Evolutionary conservation across 768 basidiomycete genomes (phyloP).

Genomic region (Leccinum boreale): DNA sequence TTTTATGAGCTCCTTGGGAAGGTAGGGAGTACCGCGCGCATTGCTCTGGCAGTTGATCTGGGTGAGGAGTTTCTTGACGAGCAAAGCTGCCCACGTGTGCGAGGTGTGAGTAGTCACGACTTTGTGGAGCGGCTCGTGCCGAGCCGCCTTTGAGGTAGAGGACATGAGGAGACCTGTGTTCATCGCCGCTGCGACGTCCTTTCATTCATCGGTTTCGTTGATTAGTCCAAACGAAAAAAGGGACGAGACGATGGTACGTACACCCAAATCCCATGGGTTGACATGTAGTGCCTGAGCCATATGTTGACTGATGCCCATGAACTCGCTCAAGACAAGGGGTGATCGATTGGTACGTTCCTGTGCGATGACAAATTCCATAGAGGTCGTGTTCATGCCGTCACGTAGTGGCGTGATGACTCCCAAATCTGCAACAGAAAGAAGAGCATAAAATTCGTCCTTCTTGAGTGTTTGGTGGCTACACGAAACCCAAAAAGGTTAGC

Average conservation of each 20-base stretch:
- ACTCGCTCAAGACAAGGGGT: conserved; percentile 91
- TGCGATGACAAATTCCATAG: conserved; percentile 96
- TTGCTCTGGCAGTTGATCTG: conserved; percentile 77
- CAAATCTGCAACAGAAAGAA: conserved; percentile 89
- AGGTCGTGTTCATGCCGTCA: conserved; percentile 99
- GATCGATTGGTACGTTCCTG: conserved; percentile 81
- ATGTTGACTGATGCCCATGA: conserved; percentile 94
- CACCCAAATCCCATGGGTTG: conserved; percentile 95
- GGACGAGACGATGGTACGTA: conserved; percentile 33
- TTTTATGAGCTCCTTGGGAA: conserved; percentile 61
- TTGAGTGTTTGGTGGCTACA: conserved; percentile 92
- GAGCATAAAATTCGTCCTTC: conserved; percentile 96
- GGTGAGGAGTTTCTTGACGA: conserved; percentile 83
- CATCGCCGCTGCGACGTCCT: conserved; percentile 90
- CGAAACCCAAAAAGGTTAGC: background rate
- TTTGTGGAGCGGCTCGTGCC: conserved; percentile 77
- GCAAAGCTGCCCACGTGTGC: conserved; percentile 90
- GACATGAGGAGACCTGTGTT: conserved; percentile 85
- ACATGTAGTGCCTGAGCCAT: conserved; percentile 88
- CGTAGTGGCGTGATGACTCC: conserved; percentile 93
- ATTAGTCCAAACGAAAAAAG: background rate
- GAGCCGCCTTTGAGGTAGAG: conserved; percentile 62
- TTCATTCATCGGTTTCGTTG: background rate
- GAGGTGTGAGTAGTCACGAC: conserved; percentile 90
- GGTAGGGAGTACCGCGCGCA: conserved; percentile 80